Percentiles rank a stretch among this genome's conserved stretches.
Evolutionary conservation across 805 yeast genomes (phyloP).

Genomic region (Yamadazyma paraphyllophila): DNA sequence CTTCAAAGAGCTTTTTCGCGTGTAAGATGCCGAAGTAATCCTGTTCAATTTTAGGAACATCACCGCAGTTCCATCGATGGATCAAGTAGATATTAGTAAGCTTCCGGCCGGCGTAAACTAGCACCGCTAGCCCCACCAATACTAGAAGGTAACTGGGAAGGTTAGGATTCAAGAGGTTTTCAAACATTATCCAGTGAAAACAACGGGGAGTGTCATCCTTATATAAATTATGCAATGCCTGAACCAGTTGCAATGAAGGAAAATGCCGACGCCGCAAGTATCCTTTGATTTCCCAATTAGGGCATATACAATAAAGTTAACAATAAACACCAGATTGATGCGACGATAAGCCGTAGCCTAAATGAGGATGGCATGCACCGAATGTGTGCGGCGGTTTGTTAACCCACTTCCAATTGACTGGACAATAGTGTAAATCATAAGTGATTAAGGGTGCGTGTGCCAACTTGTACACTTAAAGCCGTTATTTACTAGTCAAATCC

Average conservation of each 20-base stretch:
- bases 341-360: background rate
- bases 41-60: conserved; percentile 5
- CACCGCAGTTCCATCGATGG: conserved; percentile 9
- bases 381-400: background rate
- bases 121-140: background rate
- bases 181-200: background rate
- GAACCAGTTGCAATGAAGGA: background rate
- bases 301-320: background rate
- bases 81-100: conserved; percentile 2
- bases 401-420: background rate
- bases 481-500: no score
- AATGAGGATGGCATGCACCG: background rate
- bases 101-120: background rate
- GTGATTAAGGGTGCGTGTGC: no score
- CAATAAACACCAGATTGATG: background rate
- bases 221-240: background rate
- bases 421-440: no score
- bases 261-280: background rate
- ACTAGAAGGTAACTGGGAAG: background rate
- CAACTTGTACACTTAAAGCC: no score
- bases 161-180: background rate
- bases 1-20: conserved; percentile 9
- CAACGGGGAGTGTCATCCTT: background rate
- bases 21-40: conserved; percentile 12
- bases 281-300: background rate